Percentiles rank a stretch among this genome's conserved stretches.
phyloP scores from a whole-genome alignment of 345 rosid species.

The Boechera retrofracta region DNA sequence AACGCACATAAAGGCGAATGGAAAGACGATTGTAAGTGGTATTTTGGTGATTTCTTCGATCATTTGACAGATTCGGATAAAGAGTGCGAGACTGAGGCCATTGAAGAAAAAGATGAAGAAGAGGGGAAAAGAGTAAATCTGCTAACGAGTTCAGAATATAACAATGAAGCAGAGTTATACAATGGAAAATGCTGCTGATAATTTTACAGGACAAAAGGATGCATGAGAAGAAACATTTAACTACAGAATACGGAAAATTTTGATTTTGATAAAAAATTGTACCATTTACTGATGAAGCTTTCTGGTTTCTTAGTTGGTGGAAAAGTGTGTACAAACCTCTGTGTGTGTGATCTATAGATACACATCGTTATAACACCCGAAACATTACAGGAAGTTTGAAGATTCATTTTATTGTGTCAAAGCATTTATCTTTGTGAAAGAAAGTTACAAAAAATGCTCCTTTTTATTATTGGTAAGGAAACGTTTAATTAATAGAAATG shows the following conservation, averaged over 20 bases:
- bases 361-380: slow-evolving; percentile 20
- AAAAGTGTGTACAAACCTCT: slow-evolving; percentile 34
- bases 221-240: slow-evolving; percentile 20
- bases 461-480: background rate
- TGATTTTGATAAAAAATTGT: slow-evolving; percentile 13
- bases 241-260: background rate
- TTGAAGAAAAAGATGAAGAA: background rate
- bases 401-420: background rate
- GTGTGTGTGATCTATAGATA: slow-evolving; percentile 31
- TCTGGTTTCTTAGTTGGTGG: slow-evolving; percentile 38
- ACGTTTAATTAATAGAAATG: background rate
- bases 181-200: slow-evolving; percentile 37
- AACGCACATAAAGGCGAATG: slow-evolving; percentile 62
- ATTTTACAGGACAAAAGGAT: slow-evolving; percentile 12
- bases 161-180: slow-evolving; percentile 35
- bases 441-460: background rate
- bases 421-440: background rate
- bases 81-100: slow-evolving; percentile 41
- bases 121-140: slow-evolving; percentile 10
- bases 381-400: slow-evolving; percentile 26
- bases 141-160: slow-evolving; percentile 28
- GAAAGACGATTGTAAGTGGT: slow-evolving; percentile 78
- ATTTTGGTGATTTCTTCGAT: slow-evolving; percentile 70
- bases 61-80: slow-evolving; percentile 48
- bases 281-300: slow-evolving; percentile 34